Conservation (phyloP, 75 land plant species). For the Gnetum montanum region DNA sequence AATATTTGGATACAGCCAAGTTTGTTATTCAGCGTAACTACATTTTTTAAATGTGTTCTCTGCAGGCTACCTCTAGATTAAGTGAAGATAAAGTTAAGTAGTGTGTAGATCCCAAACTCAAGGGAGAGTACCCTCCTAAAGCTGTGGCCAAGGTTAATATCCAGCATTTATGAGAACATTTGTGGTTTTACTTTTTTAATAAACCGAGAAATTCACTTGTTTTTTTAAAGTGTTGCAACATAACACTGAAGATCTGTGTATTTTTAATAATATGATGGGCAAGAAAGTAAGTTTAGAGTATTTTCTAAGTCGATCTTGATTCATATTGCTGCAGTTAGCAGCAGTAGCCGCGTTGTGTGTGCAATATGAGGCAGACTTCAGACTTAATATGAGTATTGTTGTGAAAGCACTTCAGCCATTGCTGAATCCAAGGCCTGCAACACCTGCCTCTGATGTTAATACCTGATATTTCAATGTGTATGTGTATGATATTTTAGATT, state of each 20-base stretch:
- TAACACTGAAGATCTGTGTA: no score
- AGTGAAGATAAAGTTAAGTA: conserved; percentile 73
- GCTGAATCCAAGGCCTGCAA: conserved; percentile 27
- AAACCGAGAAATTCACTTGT: no score
- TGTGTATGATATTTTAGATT: no score
- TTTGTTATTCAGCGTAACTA: no score
- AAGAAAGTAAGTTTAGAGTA: no score
- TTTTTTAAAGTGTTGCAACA: no score
- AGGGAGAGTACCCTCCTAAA: conserved; percentile 55
- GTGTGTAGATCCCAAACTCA: conserved; percentile 56
- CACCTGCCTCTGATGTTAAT: conserved; percentile 14
- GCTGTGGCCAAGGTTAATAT: conserved; percentile 65
- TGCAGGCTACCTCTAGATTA: conserved; percentile 59
- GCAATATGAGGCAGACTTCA: conserved; percentile 58
- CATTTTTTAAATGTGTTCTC: background rate
- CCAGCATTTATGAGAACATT: no score
- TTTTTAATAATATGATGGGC: no score
- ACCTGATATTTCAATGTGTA: no score
- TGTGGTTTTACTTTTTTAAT: no score
- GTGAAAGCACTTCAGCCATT: conserved; percentile 57
- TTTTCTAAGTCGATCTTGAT: no score
- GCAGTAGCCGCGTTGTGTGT: conserved; percentile 72
- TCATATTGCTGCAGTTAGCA: conserved; percentile 34
- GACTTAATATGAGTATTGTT: conserved; percentile 63
- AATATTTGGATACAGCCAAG: no score